Conservation (phyloP, 1,284 basidiomycete genomes). For the Leccinum subspadiceum region DNA sequence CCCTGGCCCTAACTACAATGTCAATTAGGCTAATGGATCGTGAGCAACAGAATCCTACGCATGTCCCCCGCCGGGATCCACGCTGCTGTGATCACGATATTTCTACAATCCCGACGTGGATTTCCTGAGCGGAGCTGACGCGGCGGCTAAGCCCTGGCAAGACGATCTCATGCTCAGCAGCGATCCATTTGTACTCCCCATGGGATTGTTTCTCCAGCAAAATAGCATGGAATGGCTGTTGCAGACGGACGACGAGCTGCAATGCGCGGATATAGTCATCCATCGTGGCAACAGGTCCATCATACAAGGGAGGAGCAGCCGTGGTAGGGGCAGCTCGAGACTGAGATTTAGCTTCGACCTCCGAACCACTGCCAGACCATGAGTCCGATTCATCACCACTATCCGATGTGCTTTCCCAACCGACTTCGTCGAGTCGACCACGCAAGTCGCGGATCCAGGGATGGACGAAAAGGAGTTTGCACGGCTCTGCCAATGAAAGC, state of each 20-base stretch:
- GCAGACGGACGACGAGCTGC: background rate
- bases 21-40: background rate
- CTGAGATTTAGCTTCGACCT: background rate
- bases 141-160: background rate
- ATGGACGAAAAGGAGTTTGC: background rate
- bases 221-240: background rate
- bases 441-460: background rate
- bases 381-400: background rate
- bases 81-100: background rate
- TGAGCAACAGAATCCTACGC: background rate
- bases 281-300: background rate
- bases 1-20: too few species aligned
- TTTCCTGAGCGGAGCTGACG: background rate
- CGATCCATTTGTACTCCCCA: background rate
- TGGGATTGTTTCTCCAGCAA: background rate
- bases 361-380: background rate
- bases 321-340: background rate
- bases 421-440: background rate
- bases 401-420: background rate
- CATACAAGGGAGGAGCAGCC: background rate
- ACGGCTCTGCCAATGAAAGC: background rate
- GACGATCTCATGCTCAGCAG: background rate
- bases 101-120: background rate
- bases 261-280: background rate
- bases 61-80: background rate